Conservation (phyloP, 1,284 basidiomycete genomes). For the Leucoagaricus sp. region DNA sequence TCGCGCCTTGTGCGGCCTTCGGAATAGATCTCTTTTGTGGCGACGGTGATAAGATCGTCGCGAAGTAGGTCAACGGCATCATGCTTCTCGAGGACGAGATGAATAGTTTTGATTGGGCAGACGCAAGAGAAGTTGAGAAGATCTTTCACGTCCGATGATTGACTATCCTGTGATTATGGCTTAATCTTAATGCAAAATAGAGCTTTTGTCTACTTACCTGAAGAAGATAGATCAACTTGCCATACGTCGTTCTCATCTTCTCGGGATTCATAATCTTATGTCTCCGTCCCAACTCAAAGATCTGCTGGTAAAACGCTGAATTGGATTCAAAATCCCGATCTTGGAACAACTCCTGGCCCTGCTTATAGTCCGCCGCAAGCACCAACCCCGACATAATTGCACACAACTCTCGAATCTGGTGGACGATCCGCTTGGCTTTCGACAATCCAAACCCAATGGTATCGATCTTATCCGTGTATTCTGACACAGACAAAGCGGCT, state of each 20-base stretch:
- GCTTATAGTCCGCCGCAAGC: conserved; percentile 79
- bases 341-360: conserved; percentile 78
- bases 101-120: conserved; percentile 71
- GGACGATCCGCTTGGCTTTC: conserved; percentile 79
- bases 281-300: conserved; percentile 79
- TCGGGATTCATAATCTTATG: conserved; percentile 88
- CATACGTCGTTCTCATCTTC: conserved; percentile 85
- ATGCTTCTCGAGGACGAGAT: conserved; percentile 61
- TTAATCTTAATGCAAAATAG: neutral
- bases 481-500: conserved; percentile 76
- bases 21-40: conserved; percentile 78
- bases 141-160: conserved; percentile 73
- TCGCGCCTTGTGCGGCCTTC: conserved; percentile 71
- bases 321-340: conserved; percentile 78
- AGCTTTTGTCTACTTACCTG: conserved; percentile 49
- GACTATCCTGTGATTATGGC: conserved; percentile 62
- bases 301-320: conserved; percentile 70
- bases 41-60: conserved; percentile 68
- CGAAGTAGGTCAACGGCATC: conserved; percentile 67
- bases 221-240: conserved; percentile 79
- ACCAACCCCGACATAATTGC: conserved; percentile 80
- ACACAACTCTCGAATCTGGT: conserved; percentile 80
- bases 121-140: conserved; percentile 76
- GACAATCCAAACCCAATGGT: conserved; percentile 71
- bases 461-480: conserved; percentile 86